Percentiles rank a stretch among this genome's conserved stretches.
Evolutionary conservation across 2,329 filamentous ascomycete species (phyloP).

Genomic region (Claviceps cyperi): DNA sequence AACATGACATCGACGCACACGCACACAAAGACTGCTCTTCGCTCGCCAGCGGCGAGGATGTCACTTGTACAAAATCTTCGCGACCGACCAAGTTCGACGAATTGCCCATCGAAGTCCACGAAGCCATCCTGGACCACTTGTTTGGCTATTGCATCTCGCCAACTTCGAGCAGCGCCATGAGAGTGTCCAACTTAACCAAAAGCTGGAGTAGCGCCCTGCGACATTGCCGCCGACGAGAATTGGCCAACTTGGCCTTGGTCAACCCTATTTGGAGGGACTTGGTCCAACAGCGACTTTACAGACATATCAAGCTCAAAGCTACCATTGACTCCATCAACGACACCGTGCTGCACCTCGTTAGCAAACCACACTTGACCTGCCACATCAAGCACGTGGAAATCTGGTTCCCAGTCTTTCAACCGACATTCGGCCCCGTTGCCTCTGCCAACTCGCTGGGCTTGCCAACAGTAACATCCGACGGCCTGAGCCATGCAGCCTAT

Average conservation of each 20-base stretch:
- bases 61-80: constrained; percentile 7
- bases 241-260: constrained; percentile 52
- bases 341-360: constrained; percentile 44
- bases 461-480: constrained; percentile 39
- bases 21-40: constrained; percentile 7
- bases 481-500: constrained; percentile 43
- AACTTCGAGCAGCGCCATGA: constrained; percentile 39
- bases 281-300: constrained; percentile 58
- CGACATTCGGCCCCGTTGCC: constrained; percentile 30
- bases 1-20: constrained; percentile 9
- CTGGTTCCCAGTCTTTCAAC: constrained; percentile 64
- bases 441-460: constrained; percentile 29
- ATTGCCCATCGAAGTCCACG: constrained; percentile 57
- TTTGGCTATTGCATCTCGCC: constrained; percentile 55
- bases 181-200: constrained; percentile 37
- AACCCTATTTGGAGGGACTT: constrained; percentile 48
- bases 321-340: constrained; percentile 47
- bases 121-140: constrained; percentile 55
- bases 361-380: constrained; percentile 41
- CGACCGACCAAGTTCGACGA: constrained; percentile 27
- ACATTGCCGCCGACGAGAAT: constrained; percentile 50
- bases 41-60: constrained; percentile 10
- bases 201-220: constrained; percentile 52
- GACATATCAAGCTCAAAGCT: constrained; percentile 63
- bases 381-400: constrained; percentile 62